A percentile compares a stretch with the other conserved stretches of the same genome.
Evolutionary conservation across 352 stramenopile species (phyloP).

Genomic region (Globisporangium solare): DNA sequence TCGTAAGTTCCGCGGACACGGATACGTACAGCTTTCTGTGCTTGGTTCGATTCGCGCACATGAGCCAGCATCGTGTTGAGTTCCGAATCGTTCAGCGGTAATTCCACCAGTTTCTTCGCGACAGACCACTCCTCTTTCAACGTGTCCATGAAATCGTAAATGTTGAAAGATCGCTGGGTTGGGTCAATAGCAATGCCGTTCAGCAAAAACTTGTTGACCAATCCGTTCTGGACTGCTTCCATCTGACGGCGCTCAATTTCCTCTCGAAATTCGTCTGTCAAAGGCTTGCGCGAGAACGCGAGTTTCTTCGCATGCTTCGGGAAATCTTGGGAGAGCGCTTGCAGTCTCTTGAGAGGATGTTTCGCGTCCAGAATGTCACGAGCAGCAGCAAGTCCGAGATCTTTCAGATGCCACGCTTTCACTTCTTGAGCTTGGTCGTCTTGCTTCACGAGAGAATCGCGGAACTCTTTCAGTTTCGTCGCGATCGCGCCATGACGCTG

Average conservation of each 20-base stretch:
- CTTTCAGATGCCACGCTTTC: constrained; percentile 87
- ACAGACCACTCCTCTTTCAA: constrained; percentile 78
- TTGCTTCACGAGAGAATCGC: constrained; percentile 45
- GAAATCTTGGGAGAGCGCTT: constrained; percentile 88
- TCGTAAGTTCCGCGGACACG: constrained; percentile 53
- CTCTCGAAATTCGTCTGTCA: constrained; percentile 43
- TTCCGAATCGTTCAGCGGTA: constrained; percentile 44
- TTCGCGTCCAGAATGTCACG: constrained; percentile 66
- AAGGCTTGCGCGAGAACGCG: constrained; percentile 52
- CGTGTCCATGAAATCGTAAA: constrained; percentile 86
- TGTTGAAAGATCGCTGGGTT: constrained; percentile 85
- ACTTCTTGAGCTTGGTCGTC: constrained; percentile 28
- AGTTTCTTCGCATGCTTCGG: constrained; percentile 78
- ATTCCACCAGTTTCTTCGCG: constrained; percentile 51
- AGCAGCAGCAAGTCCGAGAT: constrained; percentile 82
- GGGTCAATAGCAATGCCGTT: constrained; percentile 85
- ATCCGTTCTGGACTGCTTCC: constrained; percentile 22
- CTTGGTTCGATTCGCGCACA: constrained; percentile 44
- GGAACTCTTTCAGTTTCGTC: constrained; percentile 46
- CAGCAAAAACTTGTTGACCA: constrained; percentile 78
- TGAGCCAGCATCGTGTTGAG: constrained; percentile 54
- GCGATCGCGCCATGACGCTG: constrained; percentile 37
- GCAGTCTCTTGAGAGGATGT: constrained; percentile 73
- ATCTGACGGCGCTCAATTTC: constrained; percentile 34
- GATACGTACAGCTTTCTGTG: constrained; percentile 51